These are phyloP conservation scores for Pyronema domesticum DNA, from an alignment of 495 filamentous ascomycete species.

Conservation along the genomic window DNA sequence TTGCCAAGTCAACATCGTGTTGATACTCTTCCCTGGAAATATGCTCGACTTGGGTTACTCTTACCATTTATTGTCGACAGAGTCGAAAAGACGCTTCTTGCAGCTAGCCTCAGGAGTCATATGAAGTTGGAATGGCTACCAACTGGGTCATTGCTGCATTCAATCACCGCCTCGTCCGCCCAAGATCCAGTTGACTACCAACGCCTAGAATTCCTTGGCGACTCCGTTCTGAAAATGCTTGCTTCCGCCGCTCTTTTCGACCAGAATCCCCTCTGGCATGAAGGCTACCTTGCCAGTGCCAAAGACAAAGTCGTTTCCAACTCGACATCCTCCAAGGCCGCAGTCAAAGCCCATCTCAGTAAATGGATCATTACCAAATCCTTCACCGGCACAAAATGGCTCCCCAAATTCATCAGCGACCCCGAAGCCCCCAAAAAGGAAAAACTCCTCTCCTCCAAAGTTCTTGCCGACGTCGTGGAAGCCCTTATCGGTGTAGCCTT, in stretches of 20 bases:
- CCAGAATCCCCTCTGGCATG: constrained; percentile 51
- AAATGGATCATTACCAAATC: constrained; percentile 50
- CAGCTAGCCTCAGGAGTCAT: constrained; percentile 41
- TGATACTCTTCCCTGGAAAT: constrained; percentile 40
- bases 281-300: constrained; percentile 52
- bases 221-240: constrained; percentile 65
- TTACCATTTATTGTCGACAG: constrained; percentile 57
- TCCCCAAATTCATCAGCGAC: constrained; percentile 40
- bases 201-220: constrained; percentile 74
- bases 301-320: constrained; percentile 64
- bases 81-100: constrained; percentile 48
- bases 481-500: constrained; percentile 65
- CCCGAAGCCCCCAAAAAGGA: constrained; percentile 12
- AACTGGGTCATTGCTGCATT: constrained; percentile 43
- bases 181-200: constrained; percentile 55
- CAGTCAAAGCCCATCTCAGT: constrained; percentile 46
- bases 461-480: constrained; percentile 80
- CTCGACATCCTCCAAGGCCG: constrained; percentile 43
- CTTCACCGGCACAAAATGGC: constrained; percentile 59
- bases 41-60: constrained; percentile 48
- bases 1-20: constrained; percentile 27
- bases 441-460: constrained; percentile 47
- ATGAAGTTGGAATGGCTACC: constrained; percentile 41
- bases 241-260: constrained; percentile 49
- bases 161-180: constrained; percentile 51